Evolutionary conservation across 805 yeast species (phyloP).

Genomic region (Candida ortonii): DNA sequence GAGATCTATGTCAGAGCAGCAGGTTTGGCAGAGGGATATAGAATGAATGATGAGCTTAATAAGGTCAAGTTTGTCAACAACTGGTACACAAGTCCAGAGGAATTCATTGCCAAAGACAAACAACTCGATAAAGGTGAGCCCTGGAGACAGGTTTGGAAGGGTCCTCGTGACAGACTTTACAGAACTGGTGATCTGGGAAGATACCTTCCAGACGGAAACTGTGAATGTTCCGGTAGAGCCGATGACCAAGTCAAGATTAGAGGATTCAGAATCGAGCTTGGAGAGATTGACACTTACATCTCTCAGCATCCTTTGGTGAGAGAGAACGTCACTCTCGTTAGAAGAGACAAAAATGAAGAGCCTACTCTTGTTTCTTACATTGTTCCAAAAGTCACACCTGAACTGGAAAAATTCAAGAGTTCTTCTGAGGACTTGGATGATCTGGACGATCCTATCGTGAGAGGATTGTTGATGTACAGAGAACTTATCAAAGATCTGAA

Average conservation of each 20-base stretch:
- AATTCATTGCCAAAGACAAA: constrained; percentile 61
- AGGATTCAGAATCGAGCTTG: constrained; percentile 97
- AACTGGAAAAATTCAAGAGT: constrained; percentile 47
- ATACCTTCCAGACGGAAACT: constrained; percentile 94
- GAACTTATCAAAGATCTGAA: constrained; percentile 78
- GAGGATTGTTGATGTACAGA: constrained; percentile 73
- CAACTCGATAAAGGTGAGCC: constrained; percentile 43
- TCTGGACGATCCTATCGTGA: constrained; percentile 63
- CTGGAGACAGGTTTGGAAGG: constrained; percentile 83
- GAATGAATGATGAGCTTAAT: constrained; percentile 86
- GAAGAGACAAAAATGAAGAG: constrained; percentile 89
- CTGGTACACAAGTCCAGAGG: constrained; percentile 76
- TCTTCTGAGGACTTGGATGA: constrained; percentile 46
- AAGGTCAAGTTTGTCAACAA: constrained; percentile 82
- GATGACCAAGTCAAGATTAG: constrained; percentile 98
- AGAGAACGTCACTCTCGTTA: constrained; percentile 88
- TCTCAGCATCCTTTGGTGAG: constrained; percentile 91
- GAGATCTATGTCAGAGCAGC: constrained; percentile 98
- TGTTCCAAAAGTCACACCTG: constrained; percentile 65
- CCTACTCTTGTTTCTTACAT: constrained; percentile 87
- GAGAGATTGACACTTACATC: constrained; percentile 96
- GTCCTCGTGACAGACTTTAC: constrained; percentile 94
- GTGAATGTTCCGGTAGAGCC: constrained; percentile 98
- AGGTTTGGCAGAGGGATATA: constrained; percentile 94
- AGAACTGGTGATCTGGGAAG: constrained; percentile 98